phyloP scores from a whole-genome alignment of 1,139 yeast genomes.

The Debaryomycetaceae sp. region DNA sequence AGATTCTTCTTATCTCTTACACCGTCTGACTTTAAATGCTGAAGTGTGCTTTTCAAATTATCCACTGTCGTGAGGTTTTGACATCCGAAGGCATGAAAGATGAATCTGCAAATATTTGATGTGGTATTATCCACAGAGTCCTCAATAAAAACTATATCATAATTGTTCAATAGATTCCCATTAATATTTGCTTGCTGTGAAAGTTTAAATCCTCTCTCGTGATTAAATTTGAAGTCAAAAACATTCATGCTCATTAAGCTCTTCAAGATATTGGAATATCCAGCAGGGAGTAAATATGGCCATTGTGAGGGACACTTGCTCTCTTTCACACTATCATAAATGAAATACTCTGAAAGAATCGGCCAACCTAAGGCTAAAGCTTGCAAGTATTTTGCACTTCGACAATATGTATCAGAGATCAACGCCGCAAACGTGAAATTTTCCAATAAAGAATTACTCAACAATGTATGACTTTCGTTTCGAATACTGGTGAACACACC shows the following conservation, averaged over 20 bases:
- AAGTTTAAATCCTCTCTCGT: conserved; percentile 19
- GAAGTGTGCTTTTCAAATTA: background rate
- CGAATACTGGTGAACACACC: conserved; percentile 19
- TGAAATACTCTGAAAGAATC: conserved; percentile 57
- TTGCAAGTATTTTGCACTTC: conserved; percentile 80
- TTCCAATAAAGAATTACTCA: conserved; percentile 15
- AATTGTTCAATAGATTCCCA: conserved; percentile 24
- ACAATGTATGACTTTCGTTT: conserved; percentile 7
- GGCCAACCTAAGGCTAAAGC: conserved; percentile 92
- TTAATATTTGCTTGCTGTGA: conserved; percentile 39
- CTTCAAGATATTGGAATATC: conserved; percentile 44
- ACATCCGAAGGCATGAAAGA: conserved; percentile 49
- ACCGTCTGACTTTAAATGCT: conserved; percentile 4
- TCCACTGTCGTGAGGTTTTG: conserved; percentile 11
- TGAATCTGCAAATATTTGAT: conserved; percentile 38
- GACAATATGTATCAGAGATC: conserved; percentile 51
- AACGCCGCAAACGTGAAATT: conserved; percentile 58
- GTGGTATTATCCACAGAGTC: conserved; percentile 20
- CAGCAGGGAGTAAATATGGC: conserved; percentile 70
- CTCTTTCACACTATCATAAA: conserved; percentile 48
- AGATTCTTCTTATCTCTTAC: conserved; percentile 10
- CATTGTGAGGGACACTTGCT: conserved; percentile 29
- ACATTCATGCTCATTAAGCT: conserved; percentile 42
- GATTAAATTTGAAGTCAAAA: conserved; percentile 32
- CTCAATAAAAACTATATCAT: conserved; percentile 28